Evolutionary conservation across 163 green algal species (phyloP), one percentile per base, ranked within the genome.

Genomic region (Trebouxiophyceae sp.): DNA sequence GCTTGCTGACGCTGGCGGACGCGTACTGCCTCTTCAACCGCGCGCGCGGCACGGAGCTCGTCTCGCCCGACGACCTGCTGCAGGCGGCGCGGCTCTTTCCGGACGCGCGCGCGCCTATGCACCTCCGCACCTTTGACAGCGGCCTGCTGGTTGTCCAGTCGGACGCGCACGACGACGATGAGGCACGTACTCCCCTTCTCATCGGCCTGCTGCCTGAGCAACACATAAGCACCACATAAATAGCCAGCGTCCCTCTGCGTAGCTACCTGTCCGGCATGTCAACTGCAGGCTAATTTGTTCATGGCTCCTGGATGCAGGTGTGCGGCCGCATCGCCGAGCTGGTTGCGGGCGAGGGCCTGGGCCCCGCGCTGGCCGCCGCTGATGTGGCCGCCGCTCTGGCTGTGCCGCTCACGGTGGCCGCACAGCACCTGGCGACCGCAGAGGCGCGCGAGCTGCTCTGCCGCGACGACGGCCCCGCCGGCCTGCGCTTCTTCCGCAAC

Each of bases 21-120:
- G 87, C 90, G 47, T 99, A 95, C 84, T 97, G 90, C 80, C 68
- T 97, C 20, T 99, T 95, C 82, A 97, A 97, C 73, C 68, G 87
- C 26, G 82, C 85, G 3, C 69, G 93, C 0, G 90, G 92, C 7
- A 85, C 76, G 2, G 93, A 97, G 77, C 84, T 97, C 5, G 81
- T 98, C 22, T 96, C 91, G 0, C 93, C 93, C 0, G 88, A 97
- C 39, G 93, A 98, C 76, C 76, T 98, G 57, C 60, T 95, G 20
- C 54, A 57, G 23, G 62, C 63, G 27, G 34, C 32, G 39, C 4
- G 78, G 62, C 69, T 78, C 5, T 84, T 87, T 24, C 29, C 65
- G 12, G 44, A 66, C 8, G 33, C 81, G 4, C 39, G 54, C 20
- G 45, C 80, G 0, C 62, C 70, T 16, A 33, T 87, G 54, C 56